A percentile compares a stretch with the other conserved stretches of the same genome.
Evolutionary conservation across 768 basidiomycete species (phyloP).

Genomic region (Mycena pura): DNA sequence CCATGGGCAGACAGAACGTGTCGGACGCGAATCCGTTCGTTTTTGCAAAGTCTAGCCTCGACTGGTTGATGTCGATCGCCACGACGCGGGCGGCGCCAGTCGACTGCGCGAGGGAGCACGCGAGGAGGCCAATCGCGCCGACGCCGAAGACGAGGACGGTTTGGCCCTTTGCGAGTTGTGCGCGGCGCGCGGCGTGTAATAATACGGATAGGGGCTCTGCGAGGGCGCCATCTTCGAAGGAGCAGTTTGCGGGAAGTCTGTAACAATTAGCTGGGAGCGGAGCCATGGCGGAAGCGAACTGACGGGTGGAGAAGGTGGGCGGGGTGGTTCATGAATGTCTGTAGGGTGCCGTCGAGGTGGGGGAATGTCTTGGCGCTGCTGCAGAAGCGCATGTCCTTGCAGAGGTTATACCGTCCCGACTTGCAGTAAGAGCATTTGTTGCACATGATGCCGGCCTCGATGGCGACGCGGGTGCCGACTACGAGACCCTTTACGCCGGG

Average conservation of each 20-base stretch:
- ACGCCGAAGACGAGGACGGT: constrained; percentile 89
- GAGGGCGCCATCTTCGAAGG: constrained; percentile 83
- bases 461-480: constrained; percentile 88
- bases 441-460: constrained; percentile 94
- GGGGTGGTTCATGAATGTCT: constrained; percentile 89
- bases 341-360: constrained; percentile 91
- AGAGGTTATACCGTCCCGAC: constrained; percentile 90
- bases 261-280: background rate
- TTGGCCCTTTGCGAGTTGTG: constrained; percentile 55
- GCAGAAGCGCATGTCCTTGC: constrained; percentile 88
- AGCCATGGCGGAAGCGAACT: constrained; percentile 39
- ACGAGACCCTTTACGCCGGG: constrained; percentile 67
- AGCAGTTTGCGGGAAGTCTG: constrained; percentile 77
- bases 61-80: constrained; percentile 85
- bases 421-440: constrained; percentile 72
- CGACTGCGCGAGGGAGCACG: constrained; percentile 78
- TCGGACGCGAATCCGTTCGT: constrained; percentile 77
- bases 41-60: constrained; percentile 81
- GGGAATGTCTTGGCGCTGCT: constrained; percentile 91
- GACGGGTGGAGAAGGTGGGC: constrained; percentile 87
- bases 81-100: constrained; percentile 75
- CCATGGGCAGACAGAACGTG: constrained; percentile 65
- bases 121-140: constrained; percentile 92
- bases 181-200: constrained; percentile 65
- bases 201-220: constrained; percentile 96